Conservation (phyloP, 2,329 filamentous ascomycete genomes). For the Rhinocladiella similis region DNA sequence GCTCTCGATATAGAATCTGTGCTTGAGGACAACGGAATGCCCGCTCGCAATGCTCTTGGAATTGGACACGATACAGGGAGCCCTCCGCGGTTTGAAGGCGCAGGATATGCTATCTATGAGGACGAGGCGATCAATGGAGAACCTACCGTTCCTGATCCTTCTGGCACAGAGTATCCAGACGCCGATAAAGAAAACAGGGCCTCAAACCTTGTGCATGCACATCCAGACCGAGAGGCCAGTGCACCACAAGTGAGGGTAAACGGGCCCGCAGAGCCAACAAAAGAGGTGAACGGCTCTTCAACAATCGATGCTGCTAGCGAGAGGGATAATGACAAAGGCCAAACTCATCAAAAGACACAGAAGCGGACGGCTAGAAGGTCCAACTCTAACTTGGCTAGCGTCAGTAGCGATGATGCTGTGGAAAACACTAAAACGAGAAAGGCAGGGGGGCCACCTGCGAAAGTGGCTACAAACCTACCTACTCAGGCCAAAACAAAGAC, state of each 20-base stretch:
- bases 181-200: slow-evolving; percentile 9
- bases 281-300: too few species aligned
- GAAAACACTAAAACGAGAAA: not conserved
- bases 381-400: not conserved
- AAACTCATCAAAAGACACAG: too few species aligned
- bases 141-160: not conserved
- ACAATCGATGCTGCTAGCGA: too few species aligned
- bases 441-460: not conserved
- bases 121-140: slow-evolving; percentile 4
- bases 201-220: not conserved
- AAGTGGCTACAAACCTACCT: not conserved
- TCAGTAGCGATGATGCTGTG: not conserved
- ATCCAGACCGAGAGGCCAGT: not conserved
- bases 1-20: slow-evolving; percentile 15
- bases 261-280: not conserved
- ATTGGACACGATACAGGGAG: not conserved
- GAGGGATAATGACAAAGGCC: not conserved
- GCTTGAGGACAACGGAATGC: slow-evolving; percentile 8
- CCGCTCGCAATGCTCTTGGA: not conserved
- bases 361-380: too few species aligned
- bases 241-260: not conserved
- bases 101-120: slow-evolving; percentile 12
- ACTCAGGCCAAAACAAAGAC: not conserved
- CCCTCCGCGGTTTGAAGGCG: not conserved
- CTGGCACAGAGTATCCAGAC: not conserved